Evolutionary conservation across 805 yeast species (phyloP).

Genomic region (Novakomyces olei): DNA sequence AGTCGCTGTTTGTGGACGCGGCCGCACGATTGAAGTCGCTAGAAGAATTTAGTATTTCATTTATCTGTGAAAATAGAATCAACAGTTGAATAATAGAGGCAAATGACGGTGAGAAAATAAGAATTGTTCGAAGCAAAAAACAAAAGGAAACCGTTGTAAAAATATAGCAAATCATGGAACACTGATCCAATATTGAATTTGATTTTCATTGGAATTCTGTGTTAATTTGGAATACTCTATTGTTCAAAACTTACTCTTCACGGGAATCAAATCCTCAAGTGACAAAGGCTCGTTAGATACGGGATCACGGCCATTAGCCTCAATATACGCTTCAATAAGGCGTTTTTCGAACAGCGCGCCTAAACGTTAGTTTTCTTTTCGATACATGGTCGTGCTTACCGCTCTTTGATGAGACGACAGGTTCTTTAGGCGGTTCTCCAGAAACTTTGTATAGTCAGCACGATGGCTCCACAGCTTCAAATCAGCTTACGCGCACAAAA

Average conservation of each 20-base stretch:
- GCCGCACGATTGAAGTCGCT: constrained; percentile 15
- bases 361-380: constrained; percentile 20
- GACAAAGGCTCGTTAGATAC: constrained; percentile 39
- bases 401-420: constrained; percentile 39
- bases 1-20: constrained; percentile 27
- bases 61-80: no score
- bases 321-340: constrained; percentile 37
- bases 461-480: no score
- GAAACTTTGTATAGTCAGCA: no score
- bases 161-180: not conserved
- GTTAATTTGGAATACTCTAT: not conserved
- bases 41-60: not conserved
- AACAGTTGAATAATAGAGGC: not conserved
- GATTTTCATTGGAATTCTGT: not conserved
- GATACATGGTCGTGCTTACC: constrained; percentile 5
- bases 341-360: constrained; percentile 47
- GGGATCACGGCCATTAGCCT: constrained; percentile 55
- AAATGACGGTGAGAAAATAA: not conserved
- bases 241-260: constrained; percentile 12
- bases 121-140: not conserved
- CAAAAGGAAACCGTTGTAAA: not conserved
- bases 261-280: constrained; percentile 32
- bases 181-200: not conserved
- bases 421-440: constrained; percentile 43
- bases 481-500: no score